Percentiles rank a stretch among this genome's conserved stretches.
Evolutionary conservation across 164 flowering plant genomes (phyloP).

Genomic region (Berberis thunbergii): DNA sequence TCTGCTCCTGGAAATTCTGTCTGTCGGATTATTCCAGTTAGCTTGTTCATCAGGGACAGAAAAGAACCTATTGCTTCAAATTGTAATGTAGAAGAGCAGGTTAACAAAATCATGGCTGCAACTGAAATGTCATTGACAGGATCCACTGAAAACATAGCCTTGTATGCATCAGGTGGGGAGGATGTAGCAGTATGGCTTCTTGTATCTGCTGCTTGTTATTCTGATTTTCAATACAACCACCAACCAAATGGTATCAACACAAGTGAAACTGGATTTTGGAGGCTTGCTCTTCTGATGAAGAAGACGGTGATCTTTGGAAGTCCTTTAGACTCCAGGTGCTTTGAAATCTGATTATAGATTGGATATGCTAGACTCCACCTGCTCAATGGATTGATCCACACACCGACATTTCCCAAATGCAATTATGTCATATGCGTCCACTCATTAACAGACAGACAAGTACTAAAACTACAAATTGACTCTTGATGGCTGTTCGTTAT

Average conservation of each 20-base stretch:
- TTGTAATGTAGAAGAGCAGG: constrained; percentile 20
- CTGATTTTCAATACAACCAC: constrained; percentile 18
- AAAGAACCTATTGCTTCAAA: constrained; percentile 16
- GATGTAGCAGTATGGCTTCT: constrained; percentile 71
- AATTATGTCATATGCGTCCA: neutral
- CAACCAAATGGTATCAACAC: constrained; percentile 16
- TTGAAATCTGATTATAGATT: neutral
- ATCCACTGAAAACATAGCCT: constrained; percentile 8
- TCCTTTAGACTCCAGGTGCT: constrained; percentile 64
- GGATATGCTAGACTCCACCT: neutral
- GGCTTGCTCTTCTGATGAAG: constrained; percentile 61
- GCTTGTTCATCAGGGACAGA: constrained; percentile 40
- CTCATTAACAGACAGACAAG: neutral
- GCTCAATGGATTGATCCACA: neutral
- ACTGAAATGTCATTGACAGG: constrained; percentile 32
- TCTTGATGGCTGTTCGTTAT: constrained; percentile 1
- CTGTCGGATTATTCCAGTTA: constrained; percentile 41
- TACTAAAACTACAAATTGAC: neutral
- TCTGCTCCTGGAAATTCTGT: constrained; percentile 41
- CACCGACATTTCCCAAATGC: neutral
- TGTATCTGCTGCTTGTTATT: constrained; percentile 36
- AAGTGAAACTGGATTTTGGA: constrained; percentile 44
- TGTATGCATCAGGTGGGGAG: constrained; percentile 25
- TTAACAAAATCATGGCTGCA: constrained; percentile 31
- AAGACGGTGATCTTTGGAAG: constrained; percentile 48